Percentiles rank a stretch among this genome's conserved stretches.
These are phyloP conservation scores for Lactifluus volemus DNA, from an alignment of 768 basidiomycete genomes.

Conservation along the genomic window DNA sequence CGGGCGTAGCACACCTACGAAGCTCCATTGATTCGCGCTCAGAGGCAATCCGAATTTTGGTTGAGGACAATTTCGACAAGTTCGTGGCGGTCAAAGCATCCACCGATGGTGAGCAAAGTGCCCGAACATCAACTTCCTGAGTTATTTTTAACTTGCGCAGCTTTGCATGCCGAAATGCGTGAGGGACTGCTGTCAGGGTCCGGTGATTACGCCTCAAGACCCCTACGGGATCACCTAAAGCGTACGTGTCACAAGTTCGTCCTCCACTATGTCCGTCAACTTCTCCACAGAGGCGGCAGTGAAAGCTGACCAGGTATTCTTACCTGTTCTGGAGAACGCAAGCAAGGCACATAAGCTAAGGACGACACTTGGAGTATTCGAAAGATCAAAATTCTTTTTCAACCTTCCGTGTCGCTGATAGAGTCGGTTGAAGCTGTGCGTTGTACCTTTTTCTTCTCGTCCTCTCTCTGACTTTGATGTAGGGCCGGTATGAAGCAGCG, in stretches of 20 bases:
- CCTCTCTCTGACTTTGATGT: neutral
- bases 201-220: constrained; percentile 76
- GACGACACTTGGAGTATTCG: constrained; percentile 90
- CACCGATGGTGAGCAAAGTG: constrained; percentile 64
- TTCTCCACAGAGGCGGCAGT: constrained; percentile 63
- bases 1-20: constrained; percentile 66
- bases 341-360: constrained; percentile 90
- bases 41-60: constrained; percentile 88
- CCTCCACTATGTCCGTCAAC: neutral
- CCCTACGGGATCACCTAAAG: constrained; percentile 78
- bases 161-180: constrained; percentile 86
- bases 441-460: constrained; percentile 10
- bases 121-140: neutral
- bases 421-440: constrained; percentile 85
- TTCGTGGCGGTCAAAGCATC: constrained; percentile 97
- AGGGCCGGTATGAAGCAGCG: constrained; percentile 93
- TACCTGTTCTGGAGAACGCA: constrained; percentile 92
- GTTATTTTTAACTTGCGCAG: constrained; percentile 33
- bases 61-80: constrained; percentile 96
- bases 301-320: constrained; percentile 92
- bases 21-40: constrained; percentile 83
- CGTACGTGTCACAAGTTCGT: constrained; percentile 36
- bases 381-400: constrained; percentile 96
- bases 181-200: constrained; percentile 71
- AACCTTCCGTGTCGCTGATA: constrained; percentile 89